Evolutionary conservation across 768 basidiomycete species (phyloP).

Genomic region (Panellus pusillus): DNA sequence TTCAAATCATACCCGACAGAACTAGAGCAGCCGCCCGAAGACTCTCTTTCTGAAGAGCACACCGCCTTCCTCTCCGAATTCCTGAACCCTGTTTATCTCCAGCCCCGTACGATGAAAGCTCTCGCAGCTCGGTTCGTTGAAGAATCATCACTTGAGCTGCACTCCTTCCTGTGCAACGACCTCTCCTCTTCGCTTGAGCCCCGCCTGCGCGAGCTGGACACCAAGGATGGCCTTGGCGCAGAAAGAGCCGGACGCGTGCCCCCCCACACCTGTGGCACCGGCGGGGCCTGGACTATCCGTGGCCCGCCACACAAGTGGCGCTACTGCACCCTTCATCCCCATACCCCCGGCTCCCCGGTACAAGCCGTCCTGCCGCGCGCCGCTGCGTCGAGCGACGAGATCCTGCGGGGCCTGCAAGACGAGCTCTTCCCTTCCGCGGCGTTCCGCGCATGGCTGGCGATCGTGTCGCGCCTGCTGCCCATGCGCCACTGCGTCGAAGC

Average conservation of each 20-base stretch:
- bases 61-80: slow-evolving; percentile 76
- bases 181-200: slow-evolving; percentile 69
- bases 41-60: slow-evolving; percentile 57
- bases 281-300: slow-evolving; percentile 64
- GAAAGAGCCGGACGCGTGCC: slow-evolving; percentile 58
- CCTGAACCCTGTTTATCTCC: slow-evolving; percentile 89
- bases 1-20: slow-evolving; percentile 56
- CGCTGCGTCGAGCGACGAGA: slow-evolving; percentile 54
- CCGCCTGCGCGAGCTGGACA: slow-evolving; percentile 64
- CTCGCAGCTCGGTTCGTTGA: slow-evolving; percentile 79
- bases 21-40: slow-evolving; percentile 48
- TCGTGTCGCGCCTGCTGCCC: slow-evolving; percentile 72
- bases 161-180: slow-evolving; percentile 74
- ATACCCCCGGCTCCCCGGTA: slow-evolving; percentile 35
- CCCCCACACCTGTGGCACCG: slow-evolving; percentile 63
- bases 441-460: slow-evolving; percentile 89
- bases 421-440: slow-evolving; percentile 75
- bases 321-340: slow-evolving; percentile 68
- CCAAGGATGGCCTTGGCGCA: slow-evolving; percentile 59
- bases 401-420: slow-evolving; percentile 69
- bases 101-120: slow-evolving; percentile 74
- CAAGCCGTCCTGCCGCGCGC: slow-evolving; percentile 49
- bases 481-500: slow-evolving; percentile 75
- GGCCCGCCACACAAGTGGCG: slow-evolving; percentile 97
- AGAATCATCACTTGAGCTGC: slow-evolving; percentile 86